A percentile compares a stretch with the other conserved stretches of the same genome.
Conservation (phyloP, 2,329 filamentous ascomycete species). For the Colletotrichum echinochloae region DNA sequence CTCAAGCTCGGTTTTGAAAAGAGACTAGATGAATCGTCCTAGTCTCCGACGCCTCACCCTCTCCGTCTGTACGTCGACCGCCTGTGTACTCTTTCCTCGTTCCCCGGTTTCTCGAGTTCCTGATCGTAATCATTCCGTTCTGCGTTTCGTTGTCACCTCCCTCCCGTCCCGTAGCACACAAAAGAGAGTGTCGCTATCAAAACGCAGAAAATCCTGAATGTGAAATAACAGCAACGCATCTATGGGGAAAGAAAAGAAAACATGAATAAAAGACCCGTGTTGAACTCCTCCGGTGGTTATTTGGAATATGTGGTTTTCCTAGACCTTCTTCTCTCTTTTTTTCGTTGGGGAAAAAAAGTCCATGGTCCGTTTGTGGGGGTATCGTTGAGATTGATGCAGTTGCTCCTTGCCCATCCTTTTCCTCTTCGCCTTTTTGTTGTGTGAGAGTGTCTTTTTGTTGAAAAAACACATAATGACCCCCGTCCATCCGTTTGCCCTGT, state of each 20-base stretch:
- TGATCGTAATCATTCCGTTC: not conserved
- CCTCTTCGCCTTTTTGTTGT: conserved; percentile 41
- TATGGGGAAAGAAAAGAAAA: conserved; percentile 19
- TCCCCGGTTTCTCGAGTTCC: not conserved
- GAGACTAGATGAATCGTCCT: conserved; percentile 10
- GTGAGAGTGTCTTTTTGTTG: conserved; percentile 45
- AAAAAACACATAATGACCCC: conserved; percentile 44
- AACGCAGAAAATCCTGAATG: conserved; percentile 11
- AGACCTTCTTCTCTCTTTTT: conserved; percentile 15
- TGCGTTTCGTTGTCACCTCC: conserved; percentile 18
- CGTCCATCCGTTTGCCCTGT: conserved; percentile 41
- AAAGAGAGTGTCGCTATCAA: conserved; percentile 6
- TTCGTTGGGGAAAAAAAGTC: conserved; percentile 34
- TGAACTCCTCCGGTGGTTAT: conserved; percentile 38
- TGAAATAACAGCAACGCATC: not conserved
- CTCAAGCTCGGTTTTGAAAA: conserved; percentile 32
- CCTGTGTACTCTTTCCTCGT: not conserved
- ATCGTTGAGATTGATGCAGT: conserved; percentile 56
- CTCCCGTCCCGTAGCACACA: conserved; percentile 22
- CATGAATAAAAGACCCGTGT: conserved; percentile 31
- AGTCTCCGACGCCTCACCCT: not conserved
- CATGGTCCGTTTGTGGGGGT: conserved; percentile 48
- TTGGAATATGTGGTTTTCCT: conserved; percentile 14
- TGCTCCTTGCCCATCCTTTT: conserved; percentile 40
- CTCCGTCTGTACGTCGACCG: not conserved